Base-by-base conservation (phyloP, 164 flowering plant species). In the Sextonia rubra region DNA sequence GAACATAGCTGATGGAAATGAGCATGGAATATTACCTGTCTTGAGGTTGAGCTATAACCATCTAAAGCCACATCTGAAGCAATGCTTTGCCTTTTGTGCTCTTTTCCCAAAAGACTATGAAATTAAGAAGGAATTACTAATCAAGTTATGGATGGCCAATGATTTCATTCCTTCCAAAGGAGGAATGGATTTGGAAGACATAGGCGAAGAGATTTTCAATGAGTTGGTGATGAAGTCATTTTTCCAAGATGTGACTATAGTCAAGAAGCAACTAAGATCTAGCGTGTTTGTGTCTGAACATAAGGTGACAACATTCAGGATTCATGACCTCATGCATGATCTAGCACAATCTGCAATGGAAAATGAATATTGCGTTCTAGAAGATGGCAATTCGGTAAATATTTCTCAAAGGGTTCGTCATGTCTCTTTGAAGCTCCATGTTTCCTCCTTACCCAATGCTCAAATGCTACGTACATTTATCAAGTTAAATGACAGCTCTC, bases 101-200 rank as follows among this genome's bases (percentile, higher is more conserved):
- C 1, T 68, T 24, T 73, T 73, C 15, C 76, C 71, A 2, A 60
- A 56, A 26, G 49, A 67, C n/a, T n/a, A 12, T 6, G 12, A 23
- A 23, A 73, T 73, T 3, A 1, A 66, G 7, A 17, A 27, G 22
- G n/a, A 29, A 15, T 12, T 8, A 2, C 20, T 73, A 37, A 37
- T 32, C 58, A 67, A 29, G n/a, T 30, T 30, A 29, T 73, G 76
- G 76, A 60, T 67, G 44, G 76, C 71, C 20, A 60, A 71, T 68
- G 72, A 47, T 6, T 64, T 73, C 44, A 30, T 73, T 2, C 55
- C 4, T 8, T 1, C 2, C 27, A 17, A 20, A 4, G 17, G 14
- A 58, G 47, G 26, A 6, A 70, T 2, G 18, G 65, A 58, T 15
- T 24, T 27, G 64, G 65, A 60, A 47, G 32, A 30, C 5, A 47